Evolutionary conservation across 1,284 basidiomycete genomes (phyloP), one percentile per base, ranked within the genome.

Genomic region (Ustilago nuda): DNA sequence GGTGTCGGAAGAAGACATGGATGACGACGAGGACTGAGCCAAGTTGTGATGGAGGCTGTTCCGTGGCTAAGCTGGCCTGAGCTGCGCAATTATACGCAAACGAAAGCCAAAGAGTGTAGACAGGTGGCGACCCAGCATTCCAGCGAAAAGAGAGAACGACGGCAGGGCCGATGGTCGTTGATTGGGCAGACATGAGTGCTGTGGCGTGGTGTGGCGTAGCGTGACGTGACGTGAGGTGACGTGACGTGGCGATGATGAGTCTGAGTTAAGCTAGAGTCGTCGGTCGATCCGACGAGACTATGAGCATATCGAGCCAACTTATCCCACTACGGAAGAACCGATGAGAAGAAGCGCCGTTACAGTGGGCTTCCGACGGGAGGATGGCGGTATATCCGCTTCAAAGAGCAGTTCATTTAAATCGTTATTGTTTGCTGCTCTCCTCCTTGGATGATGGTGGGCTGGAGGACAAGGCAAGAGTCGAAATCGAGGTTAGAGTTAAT

Each of bases 1-100:
- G 30, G 70, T 23, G 15, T 62, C 61, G n/a, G 48, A 12, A 11
- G 56, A 37, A 8, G 66, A 61, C 53, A 60, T 56, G 55, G 33
- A 59, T 13, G 46, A 35, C 23, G 56, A 45, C 11, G 55, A 55
- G 39, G 56, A 15, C 36, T 52, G 37, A n/a, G 55, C 46, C 62
- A 57, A 27, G 37, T 19, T 50, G 56, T 35, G 60, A 5, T 23
- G 41, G n/a, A 43, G 36, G 39, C 7, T 13, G 9, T 12, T 35
- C 3, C 37, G 4, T n/a, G 36, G 39, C 7, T 13, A 7, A 15
- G 35, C 3, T 32, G 4, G 48, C 7, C 39, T 41, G 46, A 46
- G 56, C 56, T 17, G 56, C 51, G 45, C 41, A 36, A 35, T 48
- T 43, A 46, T 19, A 36, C 23, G 48, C 36, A 35, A 39, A 12